Base-by-base conservation (phyloP, 148 eudicot genomes). In the Spergularia marina region DNA sequence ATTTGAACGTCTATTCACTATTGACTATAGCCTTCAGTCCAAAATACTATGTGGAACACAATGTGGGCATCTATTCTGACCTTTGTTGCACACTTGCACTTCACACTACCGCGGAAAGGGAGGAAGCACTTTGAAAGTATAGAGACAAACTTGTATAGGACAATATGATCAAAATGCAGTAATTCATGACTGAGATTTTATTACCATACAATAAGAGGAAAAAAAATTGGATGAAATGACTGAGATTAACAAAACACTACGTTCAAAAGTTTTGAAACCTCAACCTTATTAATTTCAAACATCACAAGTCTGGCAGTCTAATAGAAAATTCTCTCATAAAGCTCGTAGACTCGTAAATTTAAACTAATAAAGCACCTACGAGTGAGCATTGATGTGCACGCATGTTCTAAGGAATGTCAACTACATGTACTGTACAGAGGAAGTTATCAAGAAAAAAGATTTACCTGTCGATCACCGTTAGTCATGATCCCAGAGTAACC, bases 401-500 rank as follows among this genome's bases (percentile, higher is more conserved):
- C 52, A 40, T 63, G 44, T 63, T 63, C 66, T 63, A 30, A 63
- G 41, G 9, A 12, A 63, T 63, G 66, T 63, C 16, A 7, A 63
- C 2, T 13, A 34, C 20, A 67, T 67, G 53, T 47, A 36, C 30
- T 44, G 70, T 12, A 49, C 18, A 44, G 49, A 6, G 8, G 10
- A 30, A 10, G 23, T 36, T 15, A 2, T 39, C 23, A 56, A 41
- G 54, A 56, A 51, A 53, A 65, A 70, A 12, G 13, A 65, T 84
- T 72, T 73, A 89, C 92, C 88, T 82, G 89, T 14, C 87, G 81
- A 62, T 82, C 87, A 18, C 76, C 65, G 23, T 79, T 76, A 20
- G 85, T 82, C 70, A 77, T 80, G 83, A 94, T 71, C 63, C 87
- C 91, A 6, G 98, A 90, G 80, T 94, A 94, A 36, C 87, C 68